Percentiles rank a stretch among this genome's conserved stretches.
These are phyloP conservation scores for Globisporangium heterothallicum DNA, from an alignment of 352 stramenopile species.

Conservation along the genomic window DNA sequence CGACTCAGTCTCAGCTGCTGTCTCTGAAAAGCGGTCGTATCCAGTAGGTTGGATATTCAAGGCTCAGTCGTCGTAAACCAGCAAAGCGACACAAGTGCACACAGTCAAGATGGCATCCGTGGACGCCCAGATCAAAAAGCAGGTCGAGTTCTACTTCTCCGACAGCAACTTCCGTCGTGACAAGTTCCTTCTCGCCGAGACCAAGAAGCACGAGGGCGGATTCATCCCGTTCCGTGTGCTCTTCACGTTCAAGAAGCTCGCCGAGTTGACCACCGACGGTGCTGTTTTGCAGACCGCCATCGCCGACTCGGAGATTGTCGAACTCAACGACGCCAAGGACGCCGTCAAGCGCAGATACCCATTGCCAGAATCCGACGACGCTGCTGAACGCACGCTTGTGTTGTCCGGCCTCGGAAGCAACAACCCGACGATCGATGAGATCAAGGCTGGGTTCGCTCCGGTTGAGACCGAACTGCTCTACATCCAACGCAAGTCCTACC, in stretches of 20 bases:
- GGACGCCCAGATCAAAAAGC: slow-evolving; percentile 78
- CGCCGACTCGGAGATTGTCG: slow-evolving; percentile 64
- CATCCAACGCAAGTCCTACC: slow-evolving; percentile 68
- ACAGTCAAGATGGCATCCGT: slow-evolving; percentile 47
- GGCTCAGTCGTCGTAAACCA: slow-evolving; percentile 1
- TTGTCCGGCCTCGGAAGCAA: slow-evolving; percentile 55
- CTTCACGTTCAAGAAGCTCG: slow-evolving; percentile 91
- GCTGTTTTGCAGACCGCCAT: slow-evolving; percentile 65
- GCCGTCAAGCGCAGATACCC: slow-evolving; percentile 70
- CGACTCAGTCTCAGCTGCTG: slow-evolving; percentile 11
- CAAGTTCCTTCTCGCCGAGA: slow-evolving; percentile 84
- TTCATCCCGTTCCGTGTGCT: slow-evolving; percentile 84
- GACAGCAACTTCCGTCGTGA: slow-evolving; percentile 91
- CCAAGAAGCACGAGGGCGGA: slow-evolving; percentile 75
- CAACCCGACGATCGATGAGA: slow-evolving; percentile 72
- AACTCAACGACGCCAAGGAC: slow-evolving; percentile 76
- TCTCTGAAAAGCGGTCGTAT: slow-evolving; percentile 6
- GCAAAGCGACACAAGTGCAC: neutral
- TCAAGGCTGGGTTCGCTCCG: slow-evolving; percentile 55
- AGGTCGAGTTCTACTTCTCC: slow-evolving; percentile 93
- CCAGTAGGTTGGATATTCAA: slow-evolving; percentile 4
- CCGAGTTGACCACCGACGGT: slow-evolving; percentile 73
- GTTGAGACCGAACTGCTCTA: slow-evolving; percentile 62
- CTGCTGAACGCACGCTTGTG: slow-evolving; percentile 57
- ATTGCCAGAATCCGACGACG: slow-evolving; percentile 62